Conservation (phyloP, 352 stramenopile species). For the Phytophthora syringae region DNA sequence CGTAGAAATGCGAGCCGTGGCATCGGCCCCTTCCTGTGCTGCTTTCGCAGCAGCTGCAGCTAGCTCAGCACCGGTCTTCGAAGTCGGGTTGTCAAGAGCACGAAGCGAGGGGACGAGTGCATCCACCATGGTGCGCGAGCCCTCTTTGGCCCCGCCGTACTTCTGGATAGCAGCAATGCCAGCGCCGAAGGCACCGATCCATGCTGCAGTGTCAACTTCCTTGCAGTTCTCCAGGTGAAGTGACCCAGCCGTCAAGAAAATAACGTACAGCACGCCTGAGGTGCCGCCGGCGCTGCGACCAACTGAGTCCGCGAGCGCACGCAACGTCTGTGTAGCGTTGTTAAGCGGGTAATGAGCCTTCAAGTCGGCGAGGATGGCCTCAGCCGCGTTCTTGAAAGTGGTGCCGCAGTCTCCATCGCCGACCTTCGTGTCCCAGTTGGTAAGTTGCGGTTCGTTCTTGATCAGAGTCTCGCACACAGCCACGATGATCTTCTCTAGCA, state of each 20-base stretch:
- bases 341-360: constrained; percentile 67
- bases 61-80: constrained; percentile 35
- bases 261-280: constrained; percentile 94
- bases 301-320: constrained; percentile 68
- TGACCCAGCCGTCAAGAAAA: constrained; percentile 89
- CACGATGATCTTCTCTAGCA: constrained; percentile 68
- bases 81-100: constrained; percentile 39
- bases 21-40: constrained; percentile 89
- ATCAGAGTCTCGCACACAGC: constrained; percentile 83
- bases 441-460: constrained; percentile 91
- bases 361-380: constrained; percentile 81
- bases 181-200: constrained; percentile 60
- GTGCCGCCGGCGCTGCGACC: constrained; percentile 92
- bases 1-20: constrained; percentile 90
- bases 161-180: constrained; percentile 86
- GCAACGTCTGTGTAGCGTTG: constrained; percentile 58
- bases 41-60: constrained; percentile 65
- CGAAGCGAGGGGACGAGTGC: constrained; percentile 91
- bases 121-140: constrained; percentile 98
- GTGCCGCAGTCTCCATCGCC: constrained; percentile 98
- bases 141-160: constrained; percentile 94
- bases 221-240: constrained; percentile 56
- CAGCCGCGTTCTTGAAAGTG: constrained; percentile 94
- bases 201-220: constrained; percentile 41
- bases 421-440: constrained; percentile 95